Base-by-base conservation (phyloP, 805 yeast genomes). In the Osmozyma mogii region DNA sequence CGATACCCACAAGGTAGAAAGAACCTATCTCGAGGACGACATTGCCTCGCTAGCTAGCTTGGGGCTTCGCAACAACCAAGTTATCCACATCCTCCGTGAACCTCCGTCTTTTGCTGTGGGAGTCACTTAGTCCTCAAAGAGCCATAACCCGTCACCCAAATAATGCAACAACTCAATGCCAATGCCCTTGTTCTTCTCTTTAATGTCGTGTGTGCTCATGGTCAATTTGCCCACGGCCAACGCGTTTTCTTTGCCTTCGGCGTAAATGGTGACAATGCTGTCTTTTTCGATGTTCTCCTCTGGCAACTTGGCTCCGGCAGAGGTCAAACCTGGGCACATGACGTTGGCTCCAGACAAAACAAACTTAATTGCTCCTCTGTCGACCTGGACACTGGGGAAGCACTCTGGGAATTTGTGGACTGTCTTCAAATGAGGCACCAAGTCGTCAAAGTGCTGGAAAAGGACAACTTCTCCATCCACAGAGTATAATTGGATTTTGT, bases 301-400 rank as follows among this genome's bases (percentile, higher is more conserved):
- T 13, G 96, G 95, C 37, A 87, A 62, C 31, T 60, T 57, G 13
- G 94, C 96, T 24, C 96, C 95, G 2, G 79, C 68, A 12, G 92
- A 77, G 0, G 95, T 85, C 40, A 85, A 68, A 12, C 96, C 96
- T 3, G 95, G 95, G 57, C 96, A 88, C 97, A 88, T 88, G 48
- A 88, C 83, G 49, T 88, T 88, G 17, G 96, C 96, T 33, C 96
- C 97, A 4, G 94, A 80, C n/a, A 88, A 61, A 15, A 88, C 92
- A 49, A 88, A 88, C 56, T 88, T 88, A 53, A 88, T 88, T 29
- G 97, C 97, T 34, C 97, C 97, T 52, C 96, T 71, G 49, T 88
- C 97, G 9, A 89, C 96, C 50, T 78, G 83, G 25, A 88, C 94
- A 20, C 72, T 61, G 14, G 96, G 96, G 60, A 88, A 88, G 21